Evolutionary conservation across 1,284 basidiomycete species (phyloP).

Genomic region (Mycosarcoma maydis): DNA sequence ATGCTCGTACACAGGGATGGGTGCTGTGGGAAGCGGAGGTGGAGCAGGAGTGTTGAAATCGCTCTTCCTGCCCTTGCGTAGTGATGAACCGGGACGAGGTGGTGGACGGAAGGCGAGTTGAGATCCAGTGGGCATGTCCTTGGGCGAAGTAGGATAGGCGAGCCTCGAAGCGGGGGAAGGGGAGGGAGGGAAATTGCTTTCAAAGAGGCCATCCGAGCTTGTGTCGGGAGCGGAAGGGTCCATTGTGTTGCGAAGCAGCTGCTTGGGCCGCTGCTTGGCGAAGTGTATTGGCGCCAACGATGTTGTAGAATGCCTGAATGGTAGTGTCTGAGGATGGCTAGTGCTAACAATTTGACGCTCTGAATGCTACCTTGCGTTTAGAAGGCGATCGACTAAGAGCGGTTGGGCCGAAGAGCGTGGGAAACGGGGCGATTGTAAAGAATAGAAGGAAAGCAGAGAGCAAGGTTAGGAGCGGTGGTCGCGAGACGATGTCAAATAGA

Average conservation of each 20-base stretch:
- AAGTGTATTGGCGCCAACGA: not conserved
- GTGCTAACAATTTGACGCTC: no score
- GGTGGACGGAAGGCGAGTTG: constrained; percentile 47
- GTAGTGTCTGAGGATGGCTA: no score
- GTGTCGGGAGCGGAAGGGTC: constrained; percentile 33
- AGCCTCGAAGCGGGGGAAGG: constrained; percentile 40
- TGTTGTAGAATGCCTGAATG: no score
- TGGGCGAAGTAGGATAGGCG: constrained; percentile 37
- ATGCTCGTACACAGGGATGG: constrained; percentile 24
- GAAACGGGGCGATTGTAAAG: not conserved
- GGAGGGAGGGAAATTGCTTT: constrained; percentile 42
- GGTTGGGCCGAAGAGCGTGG: no score
- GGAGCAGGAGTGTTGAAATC: constrained; percentile 48
- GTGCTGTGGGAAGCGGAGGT: constrained; percentile 36
- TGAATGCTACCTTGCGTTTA: no score
- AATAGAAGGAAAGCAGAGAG: not conserved
- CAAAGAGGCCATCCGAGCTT: constrained; percentile 48
- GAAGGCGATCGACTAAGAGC: no score
- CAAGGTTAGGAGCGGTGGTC: not conserved
- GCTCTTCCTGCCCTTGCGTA: constrained; percentile 50
- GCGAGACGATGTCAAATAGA: not conserved
- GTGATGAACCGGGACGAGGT: constrained; percentile 47
- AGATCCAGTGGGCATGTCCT: constrained; percentile 33
- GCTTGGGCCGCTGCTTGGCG: constrained; percentile 17
- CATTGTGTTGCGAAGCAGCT: constrained; percentile 15